These are phyloP conservation scores for Dioszegia crocea DNA, from an alignment of 768 basidiomycete genomes.

Conservation along the genomic window DNA sequence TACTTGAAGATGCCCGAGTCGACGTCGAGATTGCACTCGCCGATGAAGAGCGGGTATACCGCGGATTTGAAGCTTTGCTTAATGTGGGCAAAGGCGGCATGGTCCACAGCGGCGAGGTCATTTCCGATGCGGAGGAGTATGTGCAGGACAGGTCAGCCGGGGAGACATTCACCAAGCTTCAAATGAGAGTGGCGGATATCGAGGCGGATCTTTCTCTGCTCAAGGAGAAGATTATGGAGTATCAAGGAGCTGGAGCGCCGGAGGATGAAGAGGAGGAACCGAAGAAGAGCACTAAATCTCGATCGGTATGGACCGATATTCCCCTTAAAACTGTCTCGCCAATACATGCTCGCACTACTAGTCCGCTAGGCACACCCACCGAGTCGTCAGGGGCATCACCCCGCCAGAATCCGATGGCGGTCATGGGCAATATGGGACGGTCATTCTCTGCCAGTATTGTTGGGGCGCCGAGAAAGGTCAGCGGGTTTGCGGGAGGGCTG, in stretches of 20 bases:
- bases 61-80: constrained; percentile 45
- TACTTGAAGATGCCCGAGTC: constrained; percentile 49
- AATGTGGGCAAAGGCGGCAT: constrained; percentile 27
- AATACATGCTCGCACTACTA: neutral
- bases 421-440: constrained; percentile 28
- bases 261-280: constrained; percentile 4
- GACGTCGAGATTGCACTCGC: constrained; percentile 48
- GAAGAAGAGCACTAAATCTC: neutral
- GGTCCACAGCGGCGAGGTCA: constrained; percentile 17
- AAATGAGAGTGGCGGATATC: constrained; percentile 32
- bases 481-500: constrained; percentile 13
- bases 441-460: constrained; percentile 33
- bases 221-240: constrained; percentile 35
- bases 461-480: constrained; percentile 33
- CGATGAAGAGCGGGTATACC: constrained; percentile 45
- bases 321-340: neutral
- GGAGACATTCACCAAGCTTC: constrained; percentile 18
- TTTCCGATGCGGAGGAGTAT: constrained; percentile 34
- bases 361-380: neutral
- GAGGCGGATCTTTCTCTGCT: constrained; percentile 39
- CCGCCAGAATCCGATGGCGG: constrained; percentile 10
- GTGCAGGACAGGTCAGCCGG: constrained; percentile 13
- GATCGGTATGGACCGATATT: neutral
- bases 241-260: constrained; percentile 21
- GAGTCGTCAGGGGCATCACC: neutral